A percentile compares a stretch with the other conserved stretches of the same genome.
phyloP scores from a whole-genome alignment of 371 early-diverging fungal species.

The Rhizopus sp. region DNA sequence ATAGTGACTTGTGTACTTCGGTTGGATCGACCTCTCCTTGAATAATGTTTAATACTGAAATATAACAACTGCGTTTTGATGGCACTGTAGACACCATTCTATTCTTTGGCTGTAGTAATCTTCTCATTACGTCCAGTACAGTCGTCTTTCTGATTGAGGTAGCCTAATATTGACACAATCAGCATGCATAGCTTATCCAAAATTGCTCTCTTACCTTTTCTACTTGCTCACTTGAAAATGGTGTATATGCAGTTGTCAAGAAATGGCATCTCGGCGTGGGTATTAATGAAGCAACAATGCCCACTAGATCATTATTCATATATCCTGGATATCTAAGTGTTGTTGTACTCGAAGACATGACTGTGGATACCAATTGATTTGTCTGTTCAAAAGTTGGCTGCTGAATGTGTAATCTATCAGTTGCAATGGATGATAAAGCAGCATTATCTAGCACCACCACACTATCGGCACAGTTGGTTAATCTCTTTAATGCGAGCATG shows the following conservation, averaged over 20 bases:
- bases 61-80: conserved; percentile 91
- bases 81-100: conserved; percentile 93
- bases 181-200: neutral
- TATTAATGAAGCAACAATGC: conserved; percentile 93
- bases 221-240: conserved; percentile 94
- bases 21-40: conserved; percentile 98
- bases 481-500: conserved; percentile 90
- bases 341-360: conserved; percentile 97
- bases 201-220: conserved; percentile 67
- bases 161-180: conserved; percentile 42
- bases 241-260: conserved; percentile 97
- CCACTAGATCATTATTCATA: conserved; percentile 98
- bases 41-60: conserved; percentile 95
- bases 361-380: conserved; percentile 98
- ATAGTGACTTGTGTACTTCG: conserved; percentile 96
- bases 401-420: conserved; percentile 91
- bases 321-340: conserved; percentile 99
- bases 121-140: conserved; percentile 97
- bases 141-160: conserved; percentile 94
- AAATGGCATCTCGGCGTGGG: conserved; percentile 98
- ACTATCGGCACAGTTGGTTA: conserved; percentile 93
- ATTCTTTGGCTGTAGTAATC: conserved; percentile 95
- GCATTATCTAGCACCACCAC: conserved; percentile 97
- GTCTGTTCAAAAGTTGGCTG: conserved; percentile 96
- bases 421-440: conserved; percentile 91